Evolutionary conservation across 768 basidiomycete genomes (phyloP).

Genomic region (Antrodiella citrinella): DNA sequence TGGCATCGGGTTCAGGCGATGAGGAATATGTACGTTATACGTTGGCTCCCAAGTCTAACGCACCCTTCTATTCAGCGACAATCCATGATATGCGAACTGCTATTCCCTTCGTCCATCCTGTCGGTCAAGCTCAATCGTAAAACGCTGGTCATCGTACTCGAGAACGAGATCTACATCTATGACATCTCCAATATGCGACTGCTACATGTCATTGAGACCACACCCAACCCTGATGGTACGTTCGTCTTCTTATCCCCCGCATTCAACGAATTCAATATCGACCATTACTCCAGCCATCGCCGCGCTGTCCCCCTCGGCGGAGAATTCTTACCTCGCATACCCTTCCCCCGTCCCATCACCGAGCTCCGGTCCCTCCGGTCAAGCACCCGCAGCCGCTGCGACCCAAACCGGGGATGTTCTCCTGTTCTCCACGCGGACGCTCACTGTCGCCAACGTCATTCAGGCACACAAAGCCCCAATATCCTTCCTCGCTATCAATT

Average conservation of each 20-base stretch:
- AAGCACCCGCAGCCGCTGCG: conserved; percentile 23
- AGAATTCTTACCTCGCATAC: conserved; percentile 92
- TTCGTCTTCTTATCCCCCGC: conserved; percentile 4
- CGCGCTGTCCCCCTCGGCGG: conserved; percentile 88
- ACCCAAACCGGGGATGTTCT: conserved; percentile 78
- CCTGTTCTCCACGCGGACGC: conserved; percentile 86
- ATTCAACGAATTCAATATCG: background rate
- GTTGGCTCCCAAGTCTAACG: too few relatives aligned
- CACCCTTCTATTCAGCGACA: conserved; percentile 55
- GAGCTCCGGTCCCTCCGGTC: conserved; percentile 39
- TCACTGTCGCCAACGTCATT: conserved; percentile 91
- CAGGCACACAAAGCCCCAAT: conserved; percentile 96
- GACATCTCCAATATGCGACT: conserved; percentile 99
- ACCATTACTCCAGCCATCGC: conserved; percentile 61
- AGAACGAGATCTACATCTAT: conserved; percentile 98
- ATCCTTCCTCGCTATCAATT: conserved; percentile 79
- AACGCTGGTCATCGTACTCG: conserved; percentile 91
- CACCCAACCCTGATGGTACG: conserved; percentile 88
- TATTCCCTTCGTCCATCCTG: conserved; percentile 94
- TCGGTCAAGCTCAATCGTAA: conserved; percentile 98
- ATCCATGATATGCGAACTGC: conserved; percentile 97
- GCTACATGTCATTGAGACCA: conserved; percentile 94
- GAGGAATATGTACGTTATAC: too few relatives aligned
- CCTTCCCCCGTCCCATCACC: conserved; percentile 91
- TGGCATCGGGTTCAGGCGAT: too few relatives aligned